Evolutionary conservation across 2,329 filamentous ascomycete species (phyloP).

Genomic region (Hypomyces rosellus): DNA sequence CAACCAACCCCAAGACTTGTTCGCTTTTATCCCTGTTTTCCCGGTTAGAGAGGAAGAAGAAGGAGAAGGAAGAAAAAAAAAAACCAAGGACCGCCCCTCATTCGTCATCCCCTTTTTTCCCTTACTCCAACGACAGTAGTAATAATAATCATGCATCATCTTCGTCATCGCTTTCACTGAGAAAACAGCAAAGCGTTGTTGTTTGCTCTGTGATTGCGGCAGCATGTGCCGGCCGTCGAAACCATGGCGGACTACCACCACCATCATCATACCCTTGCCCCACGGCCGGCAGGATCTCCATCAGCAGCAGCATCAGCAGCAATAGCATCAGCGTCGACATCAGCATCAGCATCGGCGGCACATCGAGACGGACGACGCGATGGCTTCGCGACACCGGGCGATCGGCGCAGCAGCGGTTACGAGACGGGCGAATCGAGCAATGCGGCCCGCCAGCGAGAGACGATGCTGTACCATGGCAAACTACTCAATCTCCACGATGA

Average conservation of each 20-base stretch:
- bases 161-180: neutral
- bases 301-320: neutral
- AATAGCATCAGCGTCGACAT: neutral
- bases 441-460: slow-evolving; percentile 23
- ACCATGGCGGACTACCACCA: slow-evolving; percentile 17
- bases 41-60: too few relatives aligned
- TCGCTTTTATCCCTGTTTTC: too few relatives aligned
- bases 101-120: neutral
- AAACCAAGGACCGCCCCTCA: neutral
- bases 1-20: too few relatives aligned
- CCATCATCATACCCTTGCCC: slow-evolving; percentile 4
- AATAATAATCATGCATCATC: neutral
- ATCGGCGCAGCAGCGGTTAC: slow-evolving; percentile 23
- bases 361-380: slow-evolving; percentile 11
- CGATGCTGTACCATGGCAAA: slow-evolving; percentile 12
- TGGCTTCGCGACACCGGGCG: slow-evolving; percentile 12
- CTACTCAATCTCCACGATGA: slow-evolving; percentile 10
- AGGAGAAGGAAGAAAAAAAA: neutral
- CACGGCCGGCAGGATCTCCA: slow-evolving; percentile 10
- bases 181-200: neutral
- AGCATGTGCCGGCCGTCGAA: slow-evolving; percentile 15
- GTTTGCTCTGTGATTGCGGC: neutral
- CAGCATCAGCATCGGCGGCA: neutral
- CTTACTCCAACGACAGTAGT: neutral
- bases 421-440: slow-evolving; percentile 41